phyloP scores from a whole-genome alignment of 768 basidiomycete genomes.

The Russula dissimulans region DNA sequence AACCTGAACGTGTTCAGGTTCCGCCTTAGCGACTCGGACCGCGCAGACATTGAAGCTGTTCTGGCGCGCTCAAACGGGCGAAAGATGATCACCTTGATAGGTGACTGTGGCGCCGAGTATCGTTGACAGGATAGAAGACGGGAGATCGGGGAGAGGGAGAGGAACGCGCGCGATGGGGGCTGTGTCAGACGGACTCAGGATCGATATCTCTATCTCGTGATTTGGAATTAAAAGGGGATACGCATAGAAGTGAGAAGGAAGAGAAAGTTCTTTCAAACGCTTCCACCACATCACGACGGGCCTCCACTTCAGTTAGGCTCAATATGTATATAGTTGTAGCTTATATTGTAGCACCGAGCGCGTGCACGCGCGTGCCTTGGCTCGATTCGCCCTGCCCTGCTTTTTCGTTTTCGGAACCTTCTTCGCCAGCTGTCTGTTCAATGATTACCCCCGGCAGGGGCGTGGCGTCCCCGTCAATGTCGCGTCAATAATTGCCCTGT shows the following conservation, averaged over 20 bases:
- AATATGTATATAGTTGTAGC: not conserved
- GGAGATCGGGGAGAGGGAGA: not conserved
- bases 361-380: too few species aligned
- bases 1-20: constrained; percentile 58
- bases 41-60: constrained; percentile 52
- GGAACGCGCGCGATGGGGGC: not conserved
- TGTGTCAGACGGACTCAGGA: too few species aligned
- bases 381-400: too few species aligned
- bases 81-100: constrained; percentile 55
- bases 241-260: not conserved
- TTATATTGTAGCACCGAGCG: too few species aligned
- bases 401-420: too few species aligned
- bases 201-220: too few species aligned
- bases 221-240: not conserved
- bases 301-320: not conserved
- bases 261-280: not conserved
- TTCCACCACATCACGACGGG: not conserved
- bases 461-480: too few species aligned
- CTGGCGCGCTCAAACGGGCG: constrained; percentile 52
- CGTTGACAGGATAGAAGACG: constrained; percentile 27
- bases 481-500: too few species aligned
- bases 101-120: constrained; percentile 83
- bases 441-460: too few species aligned
- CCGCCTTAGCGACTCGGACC: constrained; percentile 46
- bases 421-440: too few species aligned